Percentiles rank a stretch among this genome's conserved stretches.
Evolutionary conservation across 257 asterid species (phyloP).

Genomic region (Rubia yunnanensis): DNA sequence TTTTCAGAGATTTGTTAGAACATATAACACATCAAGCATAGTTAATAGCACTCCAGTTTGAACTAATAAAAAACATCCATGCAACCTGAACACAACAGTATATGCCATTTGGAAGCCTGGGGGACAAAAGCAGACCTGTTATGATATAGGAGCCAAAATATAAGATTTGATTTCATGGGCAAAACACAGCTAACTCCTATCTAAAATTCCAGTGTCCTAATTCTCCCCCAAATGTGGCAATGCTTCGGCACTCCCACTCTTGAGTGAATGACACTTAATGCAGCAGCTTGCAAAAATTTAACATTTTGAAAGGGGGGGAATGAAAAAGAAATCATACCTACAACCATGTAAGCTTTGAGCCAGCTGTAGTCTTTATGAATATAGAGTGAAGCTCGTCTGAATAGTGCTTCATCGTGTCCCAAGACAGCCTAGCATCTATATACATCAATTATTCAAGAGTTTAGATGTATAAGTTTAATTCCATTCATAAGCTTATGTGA

Average conservation of each 20-base stretch:
- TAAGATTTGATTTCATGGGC: neutral
- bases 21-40: slow-evolving; percentile 3
- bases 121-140: neutral
- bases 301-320: no score
- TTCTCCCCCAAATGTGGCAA: neutral
- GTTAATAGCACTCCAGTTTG: slow-evolving; percentile 65
- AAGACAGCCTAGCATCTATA: no score
- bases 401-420: no score
- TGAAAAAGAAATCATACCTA: slow-evolving; percentile 39
- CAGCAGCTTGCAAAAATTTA: neutral
- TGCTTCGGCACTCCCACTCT: neutral
- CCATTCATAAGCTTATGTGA: no score
- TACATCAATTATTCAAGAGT: no score
- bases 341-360: slow-evolving; percentile 52
- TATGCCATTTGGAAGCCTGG: slow-evolving; percentile 93
- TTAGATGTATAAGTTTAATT: no score
- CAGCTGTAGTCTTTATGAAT: slow-evolving; percentile 48
- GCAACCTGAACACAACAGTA: slow-evolving; percentile 84
- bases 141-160: neutral
- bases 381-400: no score
- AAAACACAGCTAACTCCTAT: neutral
- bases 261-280: neutral
- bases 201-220: neutral
- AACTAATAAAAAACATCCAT: slow-evolving; percentile 76
- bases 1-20: no score